phyloP scores from a whole-genome alignment of 192 early-diverging fungal genomes.

The Pilobolus umbonatus region DNA sequence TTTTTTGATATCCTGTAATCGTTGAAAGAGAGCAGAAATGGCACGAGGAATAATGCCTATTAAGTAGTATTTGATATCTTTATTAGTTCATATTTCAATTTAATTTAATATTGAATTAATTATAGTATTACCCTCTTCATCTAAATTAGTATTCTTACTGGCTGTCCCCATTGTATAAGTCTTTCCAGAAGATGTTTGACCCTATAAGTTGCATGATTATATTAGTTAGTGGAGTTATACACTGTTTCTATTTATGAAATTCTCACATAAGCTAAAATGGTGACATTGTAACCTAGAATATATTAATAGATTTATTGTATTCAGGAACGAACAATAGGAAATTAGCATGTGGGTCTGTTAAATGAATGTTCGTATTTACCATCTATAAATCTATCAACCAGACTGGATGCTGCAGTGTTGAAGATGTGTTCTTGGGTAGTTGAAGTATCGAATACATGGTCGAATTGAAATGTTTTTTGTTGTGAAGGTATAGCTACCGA shows the following conservation, averaged over 20 bases:
- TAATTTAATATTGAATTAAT: neutral
- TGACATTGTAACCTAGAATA: constrained; percentile 85
- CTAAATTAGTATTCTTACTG: constrained; percentile 12
- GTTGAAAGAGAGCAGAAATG: constrained; percentile 55
- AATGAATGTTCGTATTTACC: constrained; percentile 24
- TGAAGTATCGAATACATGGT: constrained; percentile 26
- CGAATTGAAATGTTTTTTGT: constrained; percentile 31
- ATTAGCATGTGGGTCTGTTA: no score
- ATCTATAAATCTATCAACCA: constrained; percentile 31
- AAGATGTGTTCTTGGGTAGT: constrained; percentile 34
- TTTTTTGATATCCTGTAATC: constrained; percentile 18
- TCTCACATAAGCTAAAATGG: constrained; percentile 81
- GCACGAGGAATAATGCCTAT: constrained; percentile 66
- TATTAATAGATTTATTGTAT: constrained; percentile 1
- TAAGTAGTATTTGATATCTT: neutral
- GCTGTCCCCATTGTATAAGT: constrained; percentile 94
- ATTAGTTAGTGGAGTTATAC: neutral
- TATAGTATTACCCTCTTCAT: constrained; percentile 31
- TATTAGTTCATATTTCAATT: neutral
- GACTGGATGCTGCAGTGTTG: constrained; percentile 15
- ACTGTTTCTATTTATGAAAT: neutral
- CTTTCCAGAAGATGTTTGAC: constrained; percentile 93
- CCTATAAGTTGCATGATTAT: constrained; percentile 14
- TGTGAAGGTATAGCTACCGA: constrained; percentile 22
- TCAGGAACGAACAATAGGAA: neutral